Conservation (phyloP, 805 yeast genomes). For the Candida insectalens region DNA sequence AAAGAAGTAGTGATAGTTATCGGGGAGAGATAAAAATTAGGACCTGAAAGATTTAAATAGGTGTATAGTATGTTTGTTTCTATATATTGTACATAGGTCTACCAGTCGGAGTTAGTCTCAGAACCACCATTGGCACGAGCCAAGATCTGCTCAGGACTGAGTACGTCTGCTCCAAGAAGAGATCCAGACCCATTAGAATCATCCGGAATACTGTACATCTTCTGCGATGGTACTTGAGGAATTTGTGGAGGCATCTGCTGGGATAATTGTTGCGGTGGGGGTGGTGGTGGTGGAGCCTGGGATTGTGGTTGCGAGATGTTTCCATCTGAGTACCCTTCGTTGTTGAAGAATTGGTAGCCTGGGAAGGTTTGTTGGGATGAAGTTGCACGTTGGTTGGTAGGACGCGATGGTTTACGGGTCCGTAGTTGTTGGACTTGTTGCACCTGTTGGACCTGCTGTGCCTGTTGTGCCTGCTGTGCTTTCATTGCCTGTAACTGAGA, state of each 20-base stretch:
- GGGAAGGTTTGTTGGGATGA: too few species aligned
- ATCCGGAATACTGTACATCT: background rate
- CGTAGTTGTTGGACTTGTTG: slow-evolving; percentile 6
- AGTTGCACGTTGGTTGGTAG: too few species aligned
- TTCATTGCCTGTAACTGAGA: slow-evolving; percentile 2
- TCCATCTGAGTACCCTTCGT: too few species aligned
- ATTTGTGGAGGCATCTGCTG: slow-evolving; percentile 5
- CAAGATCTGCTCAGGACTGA: slow-evolving; percentile 26
- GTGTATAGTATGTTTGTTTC: too few species aligned
- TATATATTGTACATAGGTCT: too few species aligned
- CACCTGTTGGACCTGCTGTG: slow-evolving; percentile 20
- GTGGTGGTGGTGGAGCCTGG: slow-evolving; percentile 19
- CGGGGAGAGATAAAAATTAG: too few species aligned
- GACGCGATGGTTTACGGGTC: too few species aligned
- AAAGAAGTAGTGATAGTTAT: too few species aligned
- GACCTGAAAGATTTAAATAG: too few species aligned
- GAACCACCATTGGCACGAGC: slow-evolving; percentile 18
- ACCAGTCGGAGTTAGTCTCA: too few species aligned
- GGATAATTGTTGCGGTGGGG: slow-evolving; percentile 22
- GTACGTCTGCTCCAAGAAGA: background rate
- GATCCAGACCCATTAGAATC: background rate
- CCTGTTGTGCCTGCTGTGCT: slow-evolving; percentile 7
- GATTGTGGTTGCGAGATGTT: slow-evolving; percentile 4
- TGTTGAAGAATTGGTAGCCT: too few species aligned
- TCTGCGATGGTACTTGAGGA: slow-evolving; percentile 7